Evolutionary conservation across 345 rosid species (phyloP).

Genomic region (Moringa oleifera): DNA sequence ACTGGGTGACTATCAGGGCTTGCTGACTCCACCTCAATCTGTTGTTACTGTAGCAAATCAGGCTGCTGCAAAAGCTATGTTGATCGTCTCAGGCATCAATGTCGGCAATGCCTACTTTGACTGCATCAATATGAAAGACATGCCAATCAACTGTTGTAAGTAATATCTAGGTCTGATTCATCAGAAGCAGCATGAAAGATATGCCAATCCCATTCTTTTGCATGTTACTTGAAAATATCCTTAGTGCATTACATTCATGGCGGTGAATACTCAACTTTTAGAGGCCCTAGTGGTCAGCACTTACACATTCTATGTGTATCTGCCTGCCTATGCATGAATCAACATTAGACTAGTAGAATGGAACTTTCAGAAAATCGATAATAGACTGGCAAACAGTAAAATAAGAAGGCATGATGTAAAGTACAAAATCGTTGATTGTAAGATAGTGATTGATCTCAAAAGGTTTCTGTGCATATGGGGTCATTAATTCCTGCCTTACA

Average conservation of each 20-base stretch:
- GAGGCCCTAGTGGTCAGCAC: slow-evolving; percentile 2
- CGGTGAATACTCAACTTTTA: slow-evolving; percentile 1
- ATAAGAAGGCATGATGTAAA: no score
- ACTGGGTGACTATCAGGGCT: slow-evolving; percentile 75
- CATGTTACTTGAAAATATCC: slow-evolving; percentile 4
- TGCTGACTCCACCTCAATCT: slow-evolving; percentile 78
- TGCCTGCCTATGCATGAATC: no score
- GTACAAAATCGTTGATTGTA: not conserved
- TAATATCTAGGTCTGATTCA: slow-evolving; percentile 16
- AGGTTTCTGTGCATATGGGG: not conserved
- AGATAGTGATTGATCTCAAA: not conserved
- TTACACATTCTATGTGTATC: not conserved
- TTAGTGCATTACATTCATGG: not conserved
- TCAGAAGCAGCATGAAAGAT: not conserved
- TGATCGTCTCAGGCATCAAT: slow-evolving; percentile 68
- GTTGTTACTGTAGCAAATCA: slow-evolving; percentile 85
- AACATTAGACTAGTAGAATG: no score
- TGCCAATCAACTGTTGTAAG: slow-evolving; percentile 80
- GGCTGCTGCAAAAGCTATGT: slow-evolving; percentile 80
- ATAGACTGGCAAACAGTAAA: no score
- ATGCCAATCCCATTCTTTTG: not conserved
- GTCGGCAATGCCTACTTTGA: slow-evolving; percentile 60
- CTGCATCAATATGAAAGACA: slow-evolving; percentile 69
- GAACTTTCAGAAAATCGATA: not conserved
- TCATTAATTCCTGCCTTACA: not conserved